Base-by-base conservation (phyloP, 2,329 filamentous ascomycete genomes). In the Catunica adiposa region DNA sequence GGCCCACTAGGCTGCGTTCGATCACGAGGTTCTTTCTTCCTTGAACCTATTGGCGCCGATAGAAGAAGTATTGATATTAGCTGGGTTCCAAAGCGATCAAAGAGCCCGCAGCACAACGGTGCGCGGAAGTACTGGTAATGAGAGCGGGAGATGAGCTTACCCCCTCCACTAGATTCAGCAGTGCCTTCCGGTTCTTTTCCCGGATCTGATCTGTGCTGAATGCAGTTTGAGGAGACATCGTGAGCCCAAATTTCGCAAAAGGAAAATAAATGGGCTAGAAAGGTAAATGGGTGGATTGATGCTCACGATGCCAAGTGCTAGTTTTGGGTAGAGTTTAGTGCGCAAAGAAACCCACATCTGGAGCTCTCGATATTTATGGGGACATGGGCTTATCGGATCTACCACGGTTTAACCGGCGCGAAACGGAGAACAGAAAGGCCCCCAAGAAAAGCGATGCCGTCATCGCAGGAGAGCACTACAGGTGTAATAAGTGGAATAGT, bases 21-120 rank as follows among this genome's bases (percentile, higher is more conserved):
- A 98, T 84, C 54, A 98, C 86, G 59, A 98, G 75, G 65, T 96
- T 97, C 77, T 98, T 98, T 79, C 97, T 98, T 63, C 94, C 94
- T 66, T 90, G 86, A 61, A 97, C 88, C 92, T 98, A 65, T 58
- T 54, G 51, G 11, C 25, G 50, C 26, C n/a, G 22, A 29, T 9
- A 52, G 20, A 52, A 22, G 6, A 52, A 23, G 11, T 37, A 15
- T n/a, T 44, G 4, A 44, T 8, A 17, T 44, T 22, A 44, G 40
- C 40, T 11, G 7, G 40, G 20, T 44, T 4, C 14, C 5, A 15
- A 17, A 44, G 20, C 20, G 40, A 44, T 17, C 40, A 44, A n/a
- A n/a, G 40, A 44, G 9, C 15, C 20, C 29, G 29, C 29, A 11
- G 11, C 11, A 34, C 5, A 34, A 42, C 4, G n/a, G 7, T 8